phyloP scores from a whole-genome alignment of 306 rosid species.

The Medicago lupulina region DNA sequence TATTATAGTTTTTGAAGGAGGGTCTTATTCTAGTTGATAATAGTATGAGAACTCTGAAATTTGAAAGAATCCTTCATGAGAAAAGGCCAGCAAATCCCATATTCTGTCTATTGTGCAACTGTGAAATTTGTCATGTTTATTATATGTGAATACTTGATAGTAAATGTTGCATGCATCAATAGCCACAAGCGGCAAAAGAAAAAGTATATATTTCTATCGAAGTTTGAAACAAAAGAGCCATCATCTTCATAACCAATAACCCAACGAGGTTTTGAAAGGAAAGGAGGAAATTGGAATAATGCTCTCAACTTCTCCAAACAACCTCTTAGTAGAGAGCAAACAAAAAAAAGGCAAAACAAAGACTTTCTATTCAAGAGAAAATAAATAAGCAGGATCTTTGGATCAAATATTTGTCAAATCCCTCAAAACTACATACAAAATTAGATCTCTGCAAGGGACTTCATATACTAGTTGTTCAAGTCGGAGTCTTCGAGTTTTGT shows the following conservation, averaged over 20 bases:
- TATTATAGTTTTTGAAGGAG: too few relatives aligned
- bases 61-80: too few relatives aligned
- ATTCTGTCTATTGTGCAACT: too few relatives aligned
- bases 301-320: constrained; percentile 58
- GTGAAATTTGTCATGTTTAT: too few relatives aligned
- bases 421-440: constrained; percentile 67
- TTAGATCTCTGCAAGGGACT: constrained; percentile 47
- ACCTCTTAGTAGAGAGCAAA: too few relatives aligned
- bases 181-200: constrained; percentile 21
- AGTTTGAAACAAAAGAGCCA: constrained; percentile 41
- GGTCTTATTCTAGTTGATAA: too few relatives aligned
- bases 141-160: constrained; percentile 30
- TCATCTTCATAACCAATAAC: constrained; percentile 42
- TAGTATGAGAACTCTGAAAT: too few relatives aligned
- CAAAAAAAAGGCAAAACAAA: constrained; percentile 47
- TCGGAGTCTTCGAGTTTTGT: constrained; percentile 70
- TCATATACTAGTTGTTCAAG: constrained; percentile 58
- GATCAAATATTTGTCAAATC: constrained; percentile 54
- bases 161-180: constrained; percentile 39
- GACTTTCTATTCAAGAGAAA: constrained; percentile 48
- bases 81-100: too few relatives aligned
- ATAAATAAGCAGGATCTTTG: constrained; percentile 40
- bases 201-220: constrained; percentile 24
- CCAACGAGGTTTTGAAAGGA: constrained; percentile 40
- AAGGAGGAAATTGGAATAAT: constrained; percentile 37